Conservation (phyloP, 345 rosid genomes). For the Balakata baccata region DNA sequence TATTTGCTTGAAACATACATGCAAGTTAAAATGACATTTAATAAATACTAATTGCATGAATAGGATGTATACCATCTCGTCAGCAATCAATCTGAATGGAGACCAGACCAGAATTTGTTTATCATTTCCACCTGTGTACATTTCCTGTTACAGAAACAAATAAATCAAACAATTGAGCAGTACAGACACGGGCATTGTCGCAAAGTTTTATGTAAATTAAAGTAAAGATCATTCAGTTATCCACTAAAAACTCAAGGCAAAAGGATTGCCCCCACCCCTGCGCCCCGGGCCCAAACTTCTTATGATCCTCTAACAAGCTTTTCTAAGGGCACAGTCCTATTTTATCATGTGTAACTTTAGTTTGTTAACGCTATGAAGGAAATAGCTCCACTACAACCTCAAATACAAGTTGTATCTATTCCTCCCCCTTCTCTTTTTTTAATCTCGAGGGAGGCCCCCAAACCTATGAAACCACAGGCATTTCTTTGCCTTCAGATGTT, state of each 20-base stretch:
- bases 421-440: not conserved
- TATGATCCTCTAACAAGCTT: not conserved
- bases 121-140: constrained; percentile 79
- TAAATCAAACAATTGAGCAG: constrained; percentile 15
- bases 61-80: constrained; percentile 36
- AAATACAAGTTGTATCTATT: not conserved
- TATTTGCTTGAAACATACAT: not conserved
- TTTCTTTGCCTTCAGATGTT: not conserved
- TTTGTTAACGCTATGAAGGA: not conserved
- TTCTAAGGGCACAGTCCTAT: not conserved
- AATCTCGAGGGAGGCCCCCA: not conserved
- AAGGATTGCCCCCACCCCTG: not conserved
- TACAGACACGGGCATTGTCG: not conserved
- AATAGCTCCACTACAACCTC: not conserved
- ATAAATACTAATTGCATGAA: not conserved
- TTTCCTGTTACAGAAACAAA: constrained; percentile 46
- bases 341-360: too few relatives aligned
- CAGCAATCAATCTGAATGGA: constrained; percentile 41
- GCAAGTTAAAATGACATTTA: not conserved
- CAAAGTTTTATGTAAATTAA: not conserved
- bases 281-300: not conserved
- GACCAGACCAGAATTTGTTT: constrained; percentile 92
- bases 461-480: not conserved
- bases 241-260: not conserved
- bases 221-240: constrained; percentile 3